These are phyloP conservation scores for Eucommia ulmoides DNA, from an alignment of 257 asterid genomes.

Conservation along the genomic window DNA sequence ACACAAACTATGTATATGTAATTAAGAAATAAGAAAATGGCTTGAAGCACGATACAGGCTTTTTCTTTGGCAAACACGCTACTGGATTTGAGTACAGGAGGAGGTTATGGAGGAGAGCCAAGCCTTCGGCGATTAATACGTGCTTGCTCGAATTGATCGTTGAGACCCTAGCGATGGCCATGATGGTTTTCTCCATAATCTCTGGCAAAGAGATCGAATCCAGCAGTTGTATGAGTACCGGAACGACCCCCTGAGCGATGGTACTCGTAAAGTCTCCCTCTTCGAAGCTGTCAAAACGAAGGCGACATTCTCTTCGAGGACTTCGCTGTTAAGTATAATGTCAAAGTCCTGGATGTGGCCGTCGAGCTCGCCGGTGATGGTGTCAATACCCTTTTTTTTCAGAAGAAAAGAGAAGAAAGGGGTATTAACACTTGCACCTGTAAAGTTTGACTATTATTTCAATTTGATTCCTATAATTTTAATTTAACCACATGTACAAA, in stretches of 20 bases:
- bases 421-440: too few species aligned
- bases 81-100: slow-evolving; percentile 67
- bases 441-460: too few species aligned
- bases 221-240: slow-evolving; percentile 53
- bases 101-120: slow-evolving; percentile 45
- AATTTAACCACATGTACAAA: too few species aligned
- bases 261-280: slow-evolving; percentile 52
- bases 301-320: slow-evolving; percentile 16
- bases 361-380: slow-evolving; percentile 47
- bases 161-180: slow-evolving; percentile 59
- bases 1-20: too few species aligned
- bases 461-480: too few species aligned
- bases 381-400: slow-evolving; percentile 60
- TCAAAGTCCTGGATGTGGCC: slow-evolving; percentile 52
- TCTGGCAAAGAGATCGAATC: slow-evolving; percentile 59
- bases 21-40: too few species aligned
- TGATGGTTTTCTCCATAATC: slow-evolving; percentile 59
- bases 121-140: slow-evolving; percentile 54
- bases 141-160: slow-evolving; percentile 52
- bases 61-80: slow-evolving; percentile 76
- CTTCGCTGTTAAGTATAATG: slow-evolving; percentile 44
- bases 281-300: slow-evolving; percentile 14
- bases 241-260: slow-evolving; percentile 73
- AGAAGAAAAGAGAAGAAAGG: too few species aligned
- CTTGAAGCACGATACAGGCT: slow-evolving; percentile 51